Evolutionary conservation across 371 early-diverging fungal genomes (phyloP), one percentile per base, ranked within the genome.

Genomic region (Mucor sp.): DNA sequence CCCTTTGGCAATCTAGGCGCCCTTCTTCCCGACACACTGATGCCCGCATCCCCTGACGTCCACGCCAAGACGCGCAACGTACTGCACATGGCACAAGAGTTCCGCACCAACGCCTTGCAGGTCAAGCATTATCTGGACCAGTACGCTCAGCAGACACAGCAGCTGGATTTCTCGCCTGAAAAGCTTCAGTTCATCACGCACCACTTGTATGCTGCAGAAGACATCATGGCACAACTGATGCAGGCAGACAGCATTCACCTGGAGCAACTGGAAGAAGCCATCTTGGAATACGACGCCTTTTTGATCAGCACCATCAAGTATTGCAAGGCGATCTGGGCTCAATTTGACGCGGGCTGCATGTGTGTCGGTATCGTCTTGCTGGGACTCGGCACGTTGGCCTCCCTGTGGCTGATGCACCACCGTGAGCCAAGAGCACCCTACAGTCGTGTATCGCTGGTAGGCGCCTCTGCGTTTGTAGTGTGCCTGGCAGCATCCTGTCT

Each of bases 271-370:
- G 76, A 80, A 48, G 60, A 82, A 6, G 76, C 77, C 1, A 50
- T 86, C 6, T 47, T 78, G 35, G 71, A 67, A 7, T 93, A 93
- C 68, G 82, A 86, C 35, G 71, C 74, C 4, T 95, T 93, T 62
- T 75, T 91, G 57, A 79, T 91, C 2, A 72, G 76, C 14, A 84
- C 92, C 0, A 80, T 97, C 28, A 81, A 85, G 12, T 87, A 88
- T 23, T 90, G 94, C 62, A 88, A 94, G 15, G 78, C 86, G 21
- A 87, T 93, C 48, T 98, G 98, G 97, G 95, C 97, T 6, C 93
- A 94, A 37, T 98, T 98, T 72, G 95, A 97, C 58, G 78, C 89
- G 0, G 80, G 79, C 1, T 77, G 83, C 25, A 93, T 95, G 83
- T 59, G 74, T 0, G 63, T 83, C 0, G 94, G 94, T 3, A 80